Evolutionary conservation across 2,329 filamentous ascomycete genomes (phyloP).

Genomic region (Aureobasidium sp.): DNA sequence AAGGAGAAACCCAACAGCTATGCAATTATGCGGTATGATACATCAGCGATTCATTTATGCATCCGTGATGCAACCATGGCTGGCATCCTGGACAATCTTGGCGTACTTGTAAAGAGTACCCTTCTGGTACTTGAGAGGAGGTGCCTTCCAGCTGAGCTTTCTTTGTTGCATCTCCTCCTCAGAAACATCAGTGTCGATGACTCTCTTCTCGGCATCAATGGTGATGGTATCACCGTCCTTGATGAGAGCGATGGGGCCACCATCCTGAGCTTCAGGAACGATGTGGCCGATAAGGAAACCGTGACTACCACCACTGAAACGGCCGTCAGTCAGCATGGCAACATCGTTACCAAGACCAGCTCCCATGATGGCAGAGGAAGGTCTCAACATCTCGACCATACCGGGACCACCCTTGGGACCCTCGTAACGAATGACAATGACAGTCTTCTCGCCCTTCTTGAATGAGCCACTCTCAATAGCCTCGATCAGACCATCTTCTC

Average conservation of each 20-base stretch:
- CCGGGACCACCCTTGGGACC: conserved; percentile 88
- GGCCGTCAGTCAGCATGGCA: conserved; percentile 83
- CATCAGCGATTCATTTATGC: conserved; percentile 13
- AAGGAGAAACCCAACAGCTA: neutral
- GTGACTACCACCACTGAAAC: conserved; percentile 81
- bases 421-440: conserved; percentile 68
- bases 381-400: conserved; percentile 92
- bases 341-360: conserved; percentile 68
- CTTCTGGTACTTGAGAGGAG: conserved; percentile 48
- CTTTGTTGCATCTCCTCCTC: conserved; percentile 52
- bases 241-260: conserved; percentile 81
- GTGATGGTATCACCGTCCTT: conserved; percentile 72
- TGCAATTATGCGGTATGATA: conserved; percentile 3
- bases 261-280: conserved; percentile 79
- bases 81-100: conserved; percentile 47
- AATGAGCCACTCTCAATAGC: conserved; percentile 60
- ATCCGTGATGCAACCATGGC: conserved; percentile 52
- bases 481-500: conserved; percentile 59
- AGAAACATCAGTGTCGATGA: conserved; percentile 56
- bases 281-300: conserved; percentile 94
- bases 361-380: conserved; percentile 85
- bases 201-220: conserved; percentile 71
- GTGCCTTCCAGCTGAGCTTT: conserved; percentile 44
- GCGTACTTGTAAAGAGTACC: conserved; percentile 54
- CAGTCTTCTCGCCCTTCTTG: conserved; percentile 68